Base-by-base conservation (phyloP, 768 basidiomycete genomes). In the Gelatoporia subvermispora region DNA sequence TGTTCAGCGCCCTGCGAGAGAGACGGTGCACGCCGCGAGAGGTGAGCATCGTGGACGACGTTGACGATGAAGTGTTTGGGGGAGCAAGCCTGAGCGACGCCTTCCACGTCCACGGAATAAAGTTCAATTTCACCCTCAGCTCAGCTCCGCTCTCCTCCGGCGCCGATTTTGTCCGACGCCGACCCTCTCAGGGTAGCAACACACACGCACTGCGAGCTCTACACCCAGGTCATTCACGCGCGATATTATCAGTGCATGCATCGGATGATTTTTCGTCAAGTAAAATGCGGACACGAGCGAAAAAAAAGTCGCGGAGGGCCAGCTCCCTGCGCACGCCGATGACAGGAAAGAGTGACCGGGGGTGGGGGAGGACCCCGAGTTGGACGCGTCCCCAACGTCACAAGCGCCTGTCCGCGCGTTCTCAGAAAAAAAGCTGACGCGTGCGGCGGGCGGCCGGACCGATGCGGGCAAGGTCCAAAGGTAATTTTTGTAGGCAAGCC, bases 21-120 rank as follows among this genome's bases (percentile, higher is more conserved):
- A 93, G 76, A 72, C 90, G 89, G 68, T 87, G 78, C 70, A 90
- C 80, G 73, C 87, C 86, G 70, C 89, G 87, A 61, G 87, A 75
- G 71, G 85, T 88, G 76, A 90, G 78, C 89, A 92, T 92, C 73
- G 74, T 64, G 57, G 56, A 60, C 59, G 56, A 60, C 62, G 62
- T 60, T 54, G 60, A 61, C 56, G 55, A 55, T 54, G 60, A 51
- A 52, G 60, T 49, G 55, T 59, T 57, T 50, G 59, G 57, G 47
- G 52, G 58, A 52, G 51, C 49, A 52, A 55, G 53, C 56, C 51
- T 56, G 48, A 50, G 52, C 43, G 31, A n/a, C 52, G 55, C 52
- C 50, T 49, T 45, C 56, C 58, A 56, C 58, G 59, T 57, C 51
- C 21, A 50, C 52, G 47, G 53, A 54, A 61, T 64, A 61, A 61